These are phyloP conservation scores for Paracorniculantispora psalliotae DNA, from an alignment of 2,329 filamentous ascomycete species.

Conservation along the genomic window DNA sequence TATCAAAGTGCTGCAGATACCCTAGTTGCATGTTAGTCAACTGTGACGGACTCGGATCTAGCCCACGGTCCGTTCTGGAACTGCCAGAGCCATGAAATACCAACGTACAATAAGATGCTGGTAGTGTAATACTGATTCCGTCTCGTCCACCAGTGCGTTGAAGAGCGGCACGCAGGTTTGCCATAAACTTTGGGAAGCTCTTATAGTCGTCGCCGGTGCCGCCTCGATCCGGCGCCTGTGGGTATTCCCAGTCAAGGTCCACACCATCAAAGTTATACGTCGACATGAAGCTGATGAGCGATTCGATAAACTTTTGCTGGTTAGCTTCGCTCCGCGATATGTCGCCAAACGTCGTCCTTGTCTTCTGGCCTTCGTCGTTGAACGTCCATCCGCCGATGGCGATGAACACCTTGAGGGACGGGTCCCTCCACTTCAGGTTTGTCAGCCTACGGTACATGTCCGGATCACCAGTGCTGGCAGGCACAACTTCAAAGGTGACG, in stretches of 20 bases:
- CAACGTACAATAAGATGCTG: not conserved
- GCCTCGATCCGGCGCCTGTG: constrained; percentile 19
- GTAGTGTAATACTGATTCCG: not conserved
- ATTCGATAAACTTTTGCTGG: constrained; percentile 6
- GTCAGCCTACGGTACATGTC: not conserved
- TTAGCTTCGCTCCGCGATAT: not conserved
- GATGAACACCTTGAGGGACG: constrained; percentile 31
- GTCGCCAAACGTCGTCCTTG: constrained; percentile 24
- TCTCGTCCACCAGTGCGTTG: not conserved
- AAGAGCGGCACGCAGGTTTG: no score
- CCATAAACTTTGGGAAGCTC: not conserved
- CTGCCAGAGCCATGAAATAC: no score
- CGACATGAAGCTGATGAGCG: constrained; percentile 16
- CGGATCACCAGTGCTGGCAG: not conserved
- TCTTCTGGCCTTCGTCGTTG: constrained; percentile 28
- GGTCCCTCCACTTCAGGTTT: constrained; percentile 24
- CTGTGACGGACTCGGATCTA: not conserved
- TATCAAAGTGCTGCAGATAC: not conserved
- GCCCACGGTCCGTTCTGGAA: no score
- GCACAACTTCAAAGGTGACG: constrained; percentile 20
- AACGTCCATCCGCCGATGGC: constrained; percentile 39
- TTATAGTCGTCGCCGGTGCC: not conserved
- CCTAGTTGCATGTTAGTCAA: not conserved
- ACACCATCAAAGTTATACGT: constrained; percentile 16
- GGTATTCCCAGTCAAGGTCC: constrained; percentile 22